Conservation (phyloP, 2,329 filamentous ascomycete genomes). For the Epichloe coenophiala region DNA sequence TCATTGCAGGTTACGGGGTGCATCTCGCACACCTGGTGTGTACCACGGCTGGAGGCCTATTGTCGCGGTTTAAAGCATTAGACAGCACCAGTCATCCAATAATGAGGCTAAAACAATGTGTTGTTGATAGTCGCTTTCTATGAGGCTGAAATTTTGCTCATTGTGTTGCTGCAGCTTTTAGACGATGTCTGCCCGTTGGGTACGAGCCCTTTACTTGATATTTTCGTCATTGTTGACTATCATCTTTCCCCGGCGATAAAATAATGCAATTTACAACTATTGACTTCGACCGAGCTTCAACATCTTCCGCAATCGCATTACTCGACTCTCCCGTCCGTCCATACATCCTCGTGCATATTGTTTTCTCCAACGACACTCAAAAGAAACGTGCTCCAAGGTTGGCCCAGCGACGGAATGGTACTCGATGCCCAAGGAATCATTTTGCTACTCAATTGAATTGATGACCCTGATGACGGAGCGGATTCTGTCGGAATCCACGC, state of each 20-base stretch:
- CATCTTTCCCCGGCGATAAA: no score
- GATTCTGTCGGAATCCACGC: neutral
- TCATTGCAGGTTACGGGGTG: slow-evolving; percentile 4
- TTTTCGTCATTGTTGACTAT: no score
- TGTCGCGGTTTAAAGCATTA: neutral
- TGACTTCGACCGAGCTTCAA: neutral
- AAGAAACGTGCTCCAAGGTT: slow-evolving; percentile 56
- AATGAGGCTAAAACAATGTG: neutral
- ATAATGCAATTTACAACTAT: no score
- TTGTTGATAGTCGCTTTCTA: neutral
- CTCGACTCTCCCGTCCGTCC: neutral
- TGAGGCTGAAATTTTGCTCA: no score
- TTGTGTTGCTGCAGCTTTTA: no score
- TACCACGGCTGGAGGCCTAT: neutral
- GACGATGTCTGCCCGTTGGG: no score
- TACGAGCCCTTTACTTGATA: no score
- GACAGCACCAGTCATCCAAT: neutral
- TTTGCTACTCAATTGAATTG: slow-evolving; percentile 40
- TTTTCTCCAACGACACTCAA: slow-evolving; percentile 52
- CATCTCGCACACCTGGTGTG: slow-evolving; percentile 2
- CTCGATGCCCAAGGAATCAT: slow-evolving; percentile 43
- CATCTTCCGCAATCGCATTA: neutral
- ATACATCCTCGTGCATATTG: slow-evolving; percentile 17
- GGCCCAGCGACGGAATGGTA: slow-evolving; percentile 55
- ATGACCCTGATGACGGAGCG: slow-evolving; percentile 19